Percentiles rank a stretch among this genome's conserved stretches.
phyloP scores from a whole-genome alignment of 129 eudicot species.

The Apium graveolens region DNA sequence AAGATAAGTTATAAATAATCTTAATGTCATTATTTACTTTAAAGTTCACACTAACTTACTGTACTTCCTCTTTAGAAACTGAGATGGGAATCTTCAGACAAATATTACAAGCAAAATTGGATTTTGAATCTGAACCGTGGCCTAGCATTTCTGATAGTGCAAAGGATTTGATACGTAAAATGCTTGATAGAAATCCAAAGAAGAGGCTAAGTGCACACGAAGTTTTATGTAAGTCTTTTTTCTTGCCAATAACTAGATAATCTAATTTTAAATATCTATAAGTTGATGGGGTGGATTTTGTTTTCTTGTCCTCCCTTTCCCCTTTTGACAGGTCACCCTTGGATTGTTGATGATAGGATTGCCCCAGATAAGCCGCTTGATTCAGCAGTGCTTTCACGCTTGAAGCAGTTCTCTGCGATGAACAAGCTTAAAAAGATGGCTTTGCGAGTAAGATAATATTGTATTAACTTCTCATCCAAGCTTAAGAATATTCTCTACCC shows the following conservation, averaged over 20 bases:
- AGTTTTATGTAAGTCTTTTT: slow-evolving; percentile 58
- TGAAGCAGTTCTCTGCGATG: slow-evolving; percentile 94
- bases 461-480: background rate
- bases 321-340: slow-evolving; percentile 68
- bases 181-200: slow-evolving; percentile 87
- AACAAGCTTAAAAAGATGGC: slow-evolving; percentile 98
- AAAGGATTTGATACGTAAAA: slow-evolving; percentile 75
- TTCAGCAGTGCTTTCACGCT: slow-evolving; percentile 86
- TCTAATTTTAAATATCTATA: background rate
- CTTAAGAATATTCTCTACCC: background rate
- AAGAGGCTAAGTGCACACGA: slow-evolving; percentile 87
- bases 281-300: background rate
- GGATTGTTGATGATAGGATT: slow-evolving; percentile 85
- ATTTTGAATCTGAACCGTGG: slow-evolving; percentile 93
- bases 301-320: background rate
- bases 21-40: background rate
- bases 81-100: slow-evolving; percentile 89
- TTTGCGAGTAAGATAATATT: slow-evolving; percentile 50
- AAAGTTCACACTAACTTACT: background rate
- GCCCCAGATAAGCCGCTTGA: slow-evolving; percentile 96
- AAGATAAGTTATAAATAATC: background rate
- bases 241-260: background rate
- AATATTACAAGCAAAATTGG: slow-evolving; percentile 69
- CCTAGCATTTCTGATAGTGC: slow-evolving; percentile 79
- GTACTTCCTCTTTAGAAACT: slow-evolving; percentile 48